These are phyloP conservation scores for Quercus berberidifolia DNA, from an alignment of 306 rosid species.

Conservation along the genomic window DNA sequence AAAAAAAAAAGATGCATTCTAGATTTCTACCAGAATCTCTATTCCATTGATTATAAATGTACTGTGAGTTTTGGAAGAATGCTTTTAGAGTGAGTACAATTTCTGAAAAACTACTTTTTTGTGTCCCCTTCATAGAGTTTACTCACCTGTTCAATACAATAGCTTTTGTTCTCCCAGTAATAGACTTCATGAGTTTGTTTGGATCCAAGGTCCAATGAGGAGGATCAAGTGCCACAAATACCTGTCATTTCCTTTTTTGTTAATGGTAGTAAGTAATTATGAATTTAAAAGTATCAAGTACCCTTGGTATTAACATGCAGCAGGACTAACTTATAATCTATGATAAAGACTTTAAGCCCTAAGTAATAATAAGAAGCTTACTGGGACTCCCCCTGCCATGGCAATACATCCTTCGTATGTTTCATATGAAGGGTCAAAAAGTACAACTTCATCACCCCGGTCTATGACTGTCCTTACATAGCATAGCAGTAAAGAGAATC, in stretches of 20 bases:
- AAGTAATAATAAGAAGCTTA: conserved; percentile 30
- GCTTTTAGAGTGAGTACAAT: not conserved
- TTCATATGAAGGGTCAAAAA: conserved; percentile 72
- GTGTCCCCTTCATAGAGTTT: conserved; percentile 7
- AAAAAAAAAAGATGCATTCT: not conserved
- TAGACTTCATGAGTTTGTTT: conserved; percentile 45
- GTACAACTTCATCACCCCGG: conserved; percentile 69
- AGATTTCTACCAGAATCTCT: not conserved
- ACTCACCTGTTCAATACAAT: conserved; percentile 73
- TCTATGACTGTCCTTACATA: conserved; percentile 60
- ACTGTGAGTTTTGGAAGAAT: not conserved
- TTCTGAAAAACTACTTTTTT: not conserved
- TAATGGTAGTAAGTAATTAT: conserved; percentile 5
- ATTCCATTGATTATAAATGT: conserved; percentile 8
- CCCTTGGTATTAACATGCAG: conserved; percentile 1
- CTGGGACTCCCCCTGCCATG: conserved; percentile 80
- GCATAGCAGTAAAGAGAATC: conserved; percentile 8
- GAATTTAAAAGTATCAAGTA: not conserved
- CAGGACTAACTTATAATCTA: not conserved
- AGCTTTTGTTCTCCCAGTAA: conserved; percentile 74
- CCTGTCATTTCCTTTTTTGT: conserved; percentile 36
- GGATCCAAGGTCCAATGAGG: conserved; percentile 79
- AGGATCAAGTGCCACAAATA: conserved; percentile 69
- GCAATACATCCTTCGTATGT: conserved; percentile 57
- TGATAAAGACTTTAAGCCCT: not conserved